phyloP scores from a whole-genome alignment of 805 yeast species.

The Saccharomycopsis guyanensis region DNA sequence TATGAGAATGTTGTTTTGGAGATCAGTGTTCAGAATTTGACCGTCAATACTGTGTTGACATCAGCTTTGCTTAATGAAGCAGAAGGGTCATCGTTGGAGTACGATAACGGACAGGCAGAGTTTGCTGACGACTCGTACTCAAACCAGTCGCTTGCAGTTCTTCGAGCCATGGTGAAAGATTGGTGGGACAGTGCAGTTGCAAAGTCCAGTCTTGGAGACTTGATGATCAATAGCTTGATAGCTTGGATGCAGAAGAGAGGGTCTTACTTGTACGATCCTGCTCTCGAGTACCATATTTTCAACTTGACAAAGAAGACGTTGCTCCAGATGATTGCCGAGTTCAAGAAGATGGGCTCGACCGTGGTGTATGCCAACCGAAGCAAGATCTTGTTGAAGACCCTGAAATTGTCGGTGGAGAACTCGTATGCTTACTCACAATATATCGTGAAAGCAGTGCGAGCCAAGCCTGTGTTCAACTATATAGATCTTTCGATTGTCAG shows the following conservation, averaged over 20 bases:
- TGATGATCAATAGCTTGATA: constrained; percentile 42
- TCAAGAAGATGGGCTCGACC: constrained; percentile 67
- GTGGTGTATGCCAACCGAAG: constrained; percentile 77
- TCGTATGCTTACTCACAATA: constrained; percentile 90
- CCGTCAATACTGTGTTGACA: constrained; percentile 79
- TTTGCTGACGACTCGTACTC: constrained; percentile 83
- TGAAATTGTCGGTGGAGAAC: constrained; percentile 71
- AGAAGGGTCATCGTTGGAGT: constrained; percentile 71
- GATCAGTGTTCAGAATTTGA: constrained; percentile 66
- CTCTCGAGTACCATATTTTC: constrained; percentile 79
- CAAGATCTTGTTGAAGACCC: constrained; percentile 63
- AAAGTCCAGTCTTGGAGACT: constrained; percentile 44
- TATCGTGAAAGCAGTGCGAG: constrained; percentile 65
- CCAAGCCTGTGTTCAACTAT: constrained; percentile 75
- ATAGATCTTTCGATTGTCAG: constrained; percentile 65
- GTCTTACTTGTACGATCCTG: constrained; percentile 68
- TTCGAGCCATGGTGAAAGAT: constrained; percentile 67
- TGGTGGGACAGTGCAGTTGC: constrained; percentile 92
- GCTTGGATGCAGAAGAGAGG: constrained; percentile 77
- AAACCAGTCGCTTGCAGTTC: constrained; percentile 58
- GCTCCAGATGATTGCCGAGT: constrained; percentile 54
- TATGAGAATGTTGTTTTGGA: constrained; percentile 76
- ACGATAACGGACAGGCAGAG: constrained; percentile 25
- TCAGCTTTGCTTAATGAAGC: constrained; percentile 80
- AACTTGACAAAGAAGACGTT: constrained; percentile 78